phyloP scores from a whole-genome alignment of 805 yeast species.

The Suhomyces pyralidae region DNA sequence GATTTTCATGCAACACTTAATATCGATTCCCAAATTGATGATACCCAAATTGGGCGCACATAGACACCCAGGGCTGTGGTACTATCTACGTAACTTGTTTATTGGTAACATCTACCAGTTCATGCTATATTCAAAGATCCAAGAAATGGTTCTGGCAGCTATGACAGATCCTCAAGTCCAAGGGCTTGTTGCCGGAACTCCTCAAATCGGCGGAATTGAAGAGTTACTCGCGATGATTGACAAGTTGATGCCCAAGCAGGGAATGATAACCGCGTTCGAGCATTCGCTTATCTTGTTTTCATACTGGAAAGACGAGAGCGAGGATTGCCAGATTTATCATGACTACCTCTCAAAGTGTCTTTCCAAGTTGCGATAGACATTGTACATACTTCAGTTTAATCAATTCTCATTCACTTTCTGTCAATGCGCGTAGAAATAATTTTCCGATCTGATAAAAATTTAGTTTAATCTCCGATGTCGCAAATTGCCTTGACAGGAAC shows the following conservation, averaged over 20 bases:
- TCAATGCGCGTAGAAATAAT: background rate
- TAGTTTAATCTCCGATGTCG: conserved; percentile 4
- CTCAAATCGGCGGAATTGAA: background rate
- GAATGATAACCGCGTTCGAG: conserved; percentile 18
- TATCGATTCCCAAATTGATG: conserved; percentile 30
- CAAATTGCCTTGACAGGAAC: conserved; percentile 2
- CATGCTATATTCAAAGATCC: conserved; percentile 27
- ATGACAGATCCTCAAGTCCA: conserved; percentile 8
- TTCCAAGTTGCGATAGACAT: conserved; percentile 9
- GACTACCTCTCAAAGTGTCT: conserved; percentile 23
- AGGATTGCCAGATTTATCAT: conserved; percentile 30
- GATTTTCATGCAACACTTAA: conserved; percentile 25
- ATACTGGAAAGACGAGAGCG: conserved; percentile 36
- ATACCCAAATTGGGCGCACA: conserved; percentile 35
- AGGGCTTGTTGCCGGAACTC: background rate
- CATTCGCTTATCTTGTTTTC: conserved; percentile 28
- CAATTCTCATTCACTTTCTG: background rate
- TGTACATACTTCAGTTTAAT: background rate
- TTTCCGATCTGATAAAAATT: conserved; percentile 5
- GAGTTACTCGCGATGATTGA: conserved; percentile 12
- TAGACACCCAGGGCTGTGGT: conserved; percentile 43
- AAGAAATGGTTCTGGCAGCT: conserved; percentile 18
- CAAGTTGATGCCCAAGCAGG: conserved; percentile 10
- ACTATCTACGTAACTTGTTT: conserved; percentile 31
- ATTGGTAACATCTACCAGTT: conserved; percentile 29